Percentiles rank a stretch among this genome's conserved stretches.
Evolutionary conservation across 2,329 filamentous ascomycete genomes (phyloP).

Genomic region (Colletotrichum sojae): DNA sequence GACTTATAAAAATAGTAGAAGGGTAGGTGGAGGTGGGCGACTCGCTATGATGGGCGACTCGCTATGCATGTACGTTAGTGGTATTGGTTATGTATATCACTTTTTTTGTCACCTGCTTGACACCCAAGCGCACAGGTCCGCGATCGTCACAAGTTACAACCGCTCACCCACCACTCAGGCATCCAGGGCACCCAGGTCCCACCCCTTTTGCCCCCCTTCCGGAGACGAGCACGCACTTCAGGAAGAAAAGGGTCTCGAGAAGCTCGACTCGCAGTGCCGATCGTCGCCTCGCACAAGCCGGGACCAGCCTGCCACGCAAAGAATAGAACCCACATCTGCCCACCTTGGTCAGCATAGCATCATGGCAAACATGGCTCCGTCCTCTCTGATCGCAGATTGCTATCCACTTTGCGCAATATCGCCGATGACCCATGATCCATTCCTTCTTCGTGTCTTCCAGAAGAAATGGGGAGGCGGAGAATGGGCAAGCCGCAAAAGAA

Average conservation of each 20-base stretch:
- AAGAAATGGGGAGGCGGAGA: conserved; percentile 36
- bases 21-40: no score
- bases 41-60: no score
- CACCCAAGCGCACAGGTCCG: no score
- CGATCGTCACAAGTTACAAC: no score
- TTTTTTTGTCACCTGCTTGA: no score
- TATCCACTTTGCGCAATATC: conserved; percentile 36
- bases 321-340: conserved; percentile 17
- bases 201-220: not conserved
- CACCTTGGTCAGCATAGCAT: conserved; percentile 31
- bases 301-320: conserved; percentile 35
- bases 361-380: conserved; percentile 35
- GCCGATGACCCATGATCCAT: conserved; percentile 34
- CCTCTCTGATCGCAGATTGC: conserved; percentile 30
- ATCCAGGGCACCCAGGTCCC: no score
- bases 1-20: no score
- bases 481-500: conserved; percentile 5
- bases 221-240: not conserved
- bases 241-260: conserved; percentile 3
- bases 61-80: no score
- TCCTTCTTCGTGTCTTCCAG: conserved; percentile 37
- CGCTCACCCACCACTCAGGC: no score
- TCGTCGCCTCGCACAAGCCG: conserved; percentile 31
- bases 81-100: no score
- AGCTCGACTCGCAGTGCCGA: conserved; percentile 33